A percentile compares a stretch with the other conserved stretches of the same genome.
Conservation (phyloP, 169 alveolate genomes). For the Pseudocohnilembus persalinus region DNA sequence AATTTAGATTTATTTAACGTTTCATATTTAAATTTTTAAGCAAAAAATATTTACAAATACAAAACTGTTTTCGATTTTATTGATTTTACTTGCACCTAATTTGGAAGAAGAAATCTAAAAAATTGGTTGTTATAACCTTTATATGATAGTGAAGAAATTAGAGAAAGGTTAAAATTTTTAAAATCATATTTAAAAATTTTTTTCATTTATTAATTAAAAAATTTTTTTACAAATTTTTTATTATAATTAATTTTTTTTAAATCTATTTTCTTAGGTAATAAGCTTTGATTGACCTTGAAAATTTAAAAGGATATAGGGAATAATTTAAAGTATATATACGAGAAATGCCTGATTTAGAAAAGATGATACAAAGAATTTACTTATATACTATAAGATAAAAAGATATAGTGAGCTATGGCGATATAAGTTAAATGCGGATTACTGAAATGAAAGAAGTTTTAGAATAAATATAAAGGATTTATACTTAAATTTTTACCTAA, state of each 20-base stretch:
- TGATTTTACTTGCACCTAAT: neutral
- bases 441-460: conserved; percentile 28
- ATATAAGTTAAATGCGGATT: conserved; percentile 25
- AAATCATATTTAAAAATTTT: no score
- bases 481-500: neutral
- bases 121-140: neutral
- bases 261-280: no score
- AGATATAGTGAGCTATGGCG: neutral
- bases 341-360: neutral
- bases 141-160: neutral
- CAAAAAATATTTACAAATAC: neutral
- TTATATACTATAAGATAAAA: neutral
- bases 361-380: neutral
- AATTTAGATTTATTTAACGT: neutral
- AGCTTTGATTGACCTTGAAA: neutral
- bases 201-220: no score
- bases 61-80: neutral
- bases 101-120: neutral
- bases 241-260: no score
- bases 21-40: neutral
- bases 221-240: no score
- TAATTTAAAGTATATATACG: neutral
- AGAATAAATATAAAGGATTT: neutral
- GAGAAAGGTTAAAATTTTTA: neutral
- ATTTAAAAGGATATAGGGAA: neutral